phyloP scores from a whole-genome alignment of 2,329 filamentous ascomycete species.

The Alternaria panax region DNA sequence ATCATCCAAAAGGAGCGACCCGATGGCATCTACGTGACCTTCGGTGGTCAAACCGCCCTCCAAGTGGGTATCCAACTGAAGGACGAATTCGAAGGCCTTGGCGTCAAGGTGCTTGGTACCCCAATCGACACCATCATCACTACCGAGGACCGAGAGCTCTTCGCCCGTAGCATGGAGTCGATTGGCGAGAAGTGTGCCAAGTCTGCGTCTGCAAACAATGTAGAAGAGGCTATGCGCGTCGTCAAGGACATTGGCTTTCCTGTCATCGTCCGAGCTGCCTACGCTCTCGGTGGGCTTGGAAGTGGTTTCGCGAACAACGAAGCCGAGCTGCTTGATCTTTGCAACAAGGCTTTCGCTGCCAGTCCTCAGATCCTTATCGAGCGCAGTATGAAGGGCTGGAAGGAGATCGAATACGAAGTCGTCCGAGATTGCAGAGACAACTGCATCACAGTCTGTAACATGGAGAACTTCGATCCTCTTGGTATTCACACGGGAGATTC shows the following conservation, averaged over 20 bases:
- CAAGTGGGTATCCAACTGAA: conserved; percentile 96
- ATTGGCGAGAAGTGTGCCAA: conserved; percentile 98
- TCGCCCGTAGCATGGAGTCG: conserved; percentile 97
- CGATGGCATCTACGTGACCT: conserved; percentile 96
- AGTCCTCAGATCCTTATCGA: conserved; percentile 97
- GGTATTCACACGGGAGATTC: conserved; percentile 98
- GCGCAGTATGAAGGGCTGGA: conserved; percentile 99
- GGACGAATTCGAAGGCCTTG: conserved; percentile 91
- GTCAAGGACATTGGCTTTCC: conserved; percentile 94
- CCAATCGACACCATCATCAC: conserved; percentile 98
- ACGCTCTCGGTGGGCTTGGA: conserved; percentile 91
- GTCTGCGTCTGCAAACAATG: conserved; percentile 87
- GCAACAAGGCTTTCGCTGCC: conserved; percentile 92
- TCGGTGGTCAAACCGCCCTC: conserved; percentile 97
- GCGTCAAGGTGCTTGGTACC: conserved; percentile 93
- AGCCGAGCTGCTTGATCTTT: conserved; percentile 81
- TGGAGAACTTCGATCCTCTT: conserved; percentile 99
- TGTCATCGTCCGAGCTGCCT: conserved; percentile 95
- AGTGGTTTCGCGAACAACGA: conserved; percentile 95
- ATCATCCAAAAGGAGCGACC: conserved; percentile 94
- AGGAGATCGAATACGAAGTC: conserved; percentile 99
- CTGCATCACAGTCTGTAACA: conserved; percentile 99
- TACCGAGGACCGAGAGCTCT: conserved; percentile 96
- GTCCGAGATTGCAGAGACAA: conserved; percentile 95
- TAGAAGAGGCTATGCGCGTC: conserved; percentile 86